Evolutionary conservation across 495 filamentous ascomycete genomes (phyloP), one percentile per base, ranked within the genome.

Genomic region (Cercophora newfieldiana): DNA sequence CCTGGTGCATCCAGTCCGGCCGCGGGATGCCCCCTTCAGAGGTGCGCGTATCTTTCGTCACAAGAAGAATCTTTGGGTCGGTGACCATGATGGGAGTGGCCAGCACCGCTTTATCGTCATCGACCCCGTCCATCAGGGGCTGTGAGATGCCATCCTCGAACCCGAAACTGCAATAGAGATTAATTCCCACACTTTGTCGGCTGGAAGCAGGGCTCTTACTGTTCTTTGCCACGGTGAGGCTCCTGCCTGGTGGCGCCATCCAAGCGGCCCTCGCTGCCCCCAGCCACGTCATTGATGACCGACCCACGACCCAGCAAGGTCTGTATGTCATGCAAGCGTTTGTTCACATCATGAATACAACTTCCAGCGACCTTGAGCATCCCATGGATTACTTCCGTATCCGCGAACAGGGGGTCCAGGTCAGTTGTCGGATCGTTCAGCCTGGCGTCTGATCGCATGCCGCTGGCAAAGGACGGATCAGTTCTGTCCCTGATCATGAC

Each of bases 301-400:
- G 28, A 37, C 1, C 12, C 57, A 10, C 21, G 31, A 6, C 19
- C 18, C 57, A 59, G 57, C 7, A 29, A 7, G 28, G 16, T 25
- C 31, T 59, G 12, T 1, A 59, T 59, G 0, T 37, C 22, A 21
- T 59, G 7, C 57, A 59, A 22, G 29, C 28, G 57, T 19, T 59
- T 3, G 57, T 44, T 22, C 6, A 59, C 57, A 7, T n/a, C 12
- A 7, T 59, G 18, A n/a, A 8, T 4, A 29, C 10, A 59, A 19
- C 30, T 59, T 37, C 57, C 57, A 22, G 57, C 57, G n/a, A 59
- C 57, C 28, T 59, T 59, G 57, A 59, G 57, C 57, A 59, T 6
- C 37, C 57, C 57, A 29, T 59, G 57, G 57, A 59, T 59, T 21
- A 19, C 31, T 6, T 59, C 18, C 18, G 57, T 7, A 19, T 44